phyloP scores from a whole-genome alignment of 2,329 filamentous ascomycete species.

The Sordariomycetes sp. region DNA sequence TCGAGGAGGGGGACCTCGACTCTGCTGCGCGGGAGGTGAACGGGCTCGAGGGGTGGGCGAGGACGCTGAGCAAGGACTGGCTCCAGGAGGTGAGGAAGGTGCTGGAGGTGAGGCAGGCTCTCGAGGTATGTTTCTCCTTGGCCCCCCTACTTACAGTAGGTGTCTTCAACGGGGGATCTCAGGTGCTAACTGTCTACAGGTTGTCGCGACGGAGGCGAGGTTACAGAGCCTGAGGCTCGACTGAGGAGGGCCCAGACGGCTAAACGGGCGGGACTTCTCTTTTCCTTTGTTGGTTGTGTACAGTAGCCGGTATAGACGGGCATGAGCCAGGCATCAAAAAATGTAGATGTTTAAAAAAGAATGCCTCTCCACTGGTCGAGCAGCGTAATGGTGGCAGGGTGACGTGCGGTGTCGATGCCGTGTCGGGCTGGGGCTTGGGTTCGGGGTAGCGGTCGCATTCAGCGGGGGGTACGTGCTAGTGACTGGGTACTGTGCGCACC shows the following conservation, averaged over 20 bases:
- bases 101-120: conserved; percentile 86
- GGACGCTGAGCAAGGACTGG: conserved; percentile 91
- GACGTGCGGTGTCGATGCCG: too few relatives aligned
- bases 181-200: conserved; percentile 28
- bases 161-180: not conserved
- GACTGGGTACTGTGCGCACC: too few relatives aligned
- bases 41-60: conserved; percentile 81
- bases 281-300: conserved; percentile 20
- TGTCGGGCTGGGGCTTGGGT: too few relatives aligned
- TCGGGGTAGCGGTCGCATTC: too few relatives aligned
- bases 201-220: conserved; percentile 81
- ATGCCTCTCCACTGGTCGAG: not conserved
- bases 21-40: conserved; percentile 93
- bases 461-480: too few relatives aligned
- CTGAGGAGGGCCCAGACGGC: conserved; percentile 22
- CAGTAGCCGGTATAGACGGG: conserved; percentile 5
- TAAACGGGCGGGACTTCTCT: conserved; percentile 4
- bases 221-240: conserved; percentile 79
- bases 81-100: conserved; percentile 80
- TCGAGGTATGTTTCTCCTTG: conserved; percentile 50
- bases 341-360: not conserved
- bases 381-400: not conserved
- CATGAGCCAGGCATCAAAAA: not conserved
- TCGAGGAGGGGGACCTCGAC: conserved; percentile 90
- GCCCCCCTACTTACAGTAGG: not conserved